Conservation (phyloP, 139 green algal genomes). For the Auxenochlorella protothecoides region DNA sequence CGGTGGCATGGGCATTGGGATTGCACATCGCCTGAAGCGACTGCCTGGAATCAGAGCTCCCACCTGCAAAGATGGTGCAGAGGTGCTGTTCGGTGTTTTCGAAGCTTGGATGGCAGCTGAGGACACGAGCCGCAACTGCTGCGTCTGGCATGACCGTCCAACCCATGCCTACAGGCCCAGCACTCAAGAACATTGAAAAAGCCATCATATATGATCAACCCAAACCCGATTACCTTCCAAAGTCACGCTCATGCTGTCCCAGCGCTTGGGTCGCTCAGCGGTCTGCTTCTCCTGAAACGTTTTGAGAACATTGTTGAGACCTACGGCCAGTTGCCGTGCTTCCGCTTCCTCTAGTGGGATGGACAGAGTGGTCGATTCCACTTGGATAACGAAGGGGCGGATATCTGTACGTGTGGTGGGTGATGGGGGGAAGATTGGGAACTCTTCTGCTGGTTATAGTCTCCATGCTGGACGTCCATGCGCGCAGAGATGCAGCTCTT, state of each 20-base stretch:
- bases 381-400: no score
- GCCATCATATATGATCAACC: background rate
- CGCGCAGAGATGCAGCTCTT: no score
- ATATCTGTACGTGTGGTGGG: no score
- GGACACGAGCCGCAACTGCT: no score
- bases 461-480: no score
- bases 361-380: background rate
- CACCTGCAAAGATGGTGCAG: no score
- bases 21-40: constrained; percentile 67
- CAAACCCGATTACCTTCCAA: constrained; percentile 5
- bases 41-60: background rate
- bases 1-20: constrained; percentile 57
- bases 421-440: no score
- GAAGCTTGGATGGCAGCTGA: no score
- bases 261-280: constrained; percentile 46
- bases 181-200: background rate
- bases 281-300: constrained; percentile 62
- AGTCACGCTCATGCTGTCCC: constrained; percentile 43
- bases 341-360: constrained; percentile 11
- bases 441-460: no score
- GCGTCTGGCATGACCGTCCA: no score
- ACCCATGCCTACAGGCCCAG: background rate
- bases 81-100: no score
- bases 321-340: constrained; percentile 27
- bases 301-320: constrained; percentile 40